These are phyloP conservation scores for Xylariaceae sp. DNA, from an alignment of 2,329 filamentous ascomycete species.

Conservation along the genomic window DNA sequence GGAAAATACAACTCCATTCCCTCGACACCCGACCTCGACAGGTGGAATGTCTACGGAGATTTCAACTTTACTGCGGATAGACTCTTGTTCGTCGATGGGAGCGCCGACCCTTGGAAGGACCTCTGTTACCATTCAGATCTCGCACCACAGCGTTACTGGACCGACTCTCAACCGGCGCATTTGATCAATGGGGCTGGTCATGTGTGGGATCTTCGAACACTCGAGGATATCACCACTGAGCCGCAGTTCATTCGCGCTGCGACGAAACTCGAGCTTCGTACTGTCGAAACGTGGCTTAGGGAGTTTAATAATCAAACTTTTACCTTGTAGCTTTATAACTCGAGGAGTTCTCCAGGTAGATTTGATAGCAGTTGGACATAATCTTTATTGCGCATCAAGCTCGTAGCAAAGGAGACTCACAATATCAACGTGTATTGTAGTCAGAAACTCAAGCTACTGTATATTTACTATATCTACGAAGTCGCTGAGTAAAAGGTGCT, in stretches of 20 bases:
- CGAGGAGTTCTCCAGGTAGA: too few relatives aligned
- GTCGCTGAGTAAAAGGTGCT: too few relatives aligned
- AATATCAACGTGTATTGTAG: too few relatives aligned
- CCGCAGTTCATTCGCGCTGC: slow-evolving; percentile 21
- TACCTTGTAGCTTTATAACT: slow-evolving; percentile 4
- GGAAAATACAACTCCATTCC: slow-evolving; percentile 51
- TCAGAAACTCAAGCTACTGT: too few relatives aligned
- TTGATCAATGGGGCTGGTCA: slow-evolving; percentile 58
- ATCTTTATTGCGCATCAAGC: too few relatives aligned
- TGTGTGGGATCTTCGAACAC: slow-evolving; percentile 52
- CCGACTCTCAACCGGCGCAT: slow-evolving; percentile 52
- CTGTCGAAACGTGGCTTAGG: slow-evolving; percentile 54
- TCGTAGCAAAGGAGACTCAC: too few relatives aligned
- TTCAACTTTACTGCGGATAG: slow-evolving; percentile 52
- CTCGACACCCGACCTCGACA: slow-evolving; percentile 47
- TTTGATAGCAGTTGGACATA: too few relatives aligned
- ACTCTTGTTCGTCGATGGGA: slow-evolving; percentile 57
- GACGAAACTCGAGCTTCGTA: slow-evolving; percentile 32
- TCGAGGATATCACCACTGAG: slow-evolving; percentile 18
- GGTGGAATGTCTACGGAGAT: slow-evolving; percentile 54
- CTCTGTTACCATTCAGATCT: slow-evolving; percentile 56
- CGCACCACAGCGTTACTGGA: slow-evolving; percentile 43
- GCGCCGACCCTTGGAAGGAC: slow-evolving; percentile 58
- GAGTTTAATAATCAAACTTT: slow-evolving; percentile 30
- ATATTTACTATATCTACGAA: too few relatives aligned